phyloP scores from a whole-genome alignment of 495 filamentous ascomycete species.

The Bacidia gigantensis region DNA sequence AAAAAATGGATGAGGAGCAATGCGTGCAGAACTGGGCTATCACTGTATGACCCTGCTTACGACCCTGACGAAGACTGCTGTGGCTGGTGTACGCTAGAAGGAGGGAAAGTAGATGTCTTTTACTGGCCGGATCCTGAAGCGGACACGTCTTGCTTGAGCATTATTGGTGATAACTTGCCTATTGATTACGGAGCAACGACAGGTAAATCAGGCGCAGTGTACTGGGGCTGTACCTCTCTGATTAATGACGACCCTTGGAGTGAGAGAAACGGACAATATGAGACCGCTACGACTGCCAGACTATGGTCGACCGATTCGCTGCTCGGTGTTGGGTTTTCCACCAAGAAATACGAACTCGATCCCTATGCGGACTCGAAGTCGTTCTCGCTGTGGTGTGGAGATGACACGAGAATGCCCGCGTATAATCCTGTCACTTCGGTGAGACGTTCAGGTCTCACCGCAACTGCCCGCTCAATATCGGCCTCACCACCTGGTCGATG shows the following conservation, averaged over 20 bases:
- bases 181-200: neutral
- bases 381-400: neutral
- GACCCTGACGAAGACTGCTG: neutral
- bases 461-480: neutral
- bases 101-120: neutral
- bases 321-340: no score
- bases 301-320: no score
- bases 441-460: neutral
- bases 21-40: neutral
- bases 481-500: neutral
- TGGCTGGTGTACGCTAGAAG: neutral
- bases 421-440: neutral
- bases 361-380: neutral
- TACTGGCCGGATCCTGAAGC: conserved; percentile 1
- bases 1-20: conserved; percentile 5
- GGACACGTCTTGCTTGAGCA: conserved; percentile 3
- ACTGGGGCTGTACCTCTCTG: neutral
- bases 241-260: neutral
- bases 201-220: neutral
- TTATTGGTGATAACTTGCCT: neutral
- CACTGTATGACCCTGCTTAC: neutral
- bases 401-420: neutral
- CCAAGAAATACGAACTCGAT: neutral
- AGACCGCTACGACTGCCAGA: no score
- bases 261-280: neutral